These are phyloP conservation scores for Gamsiella multidivaricata DNA, from an alignment of 192 early-diverging fungal genomes.

Conservation along the genomic window DNA sequence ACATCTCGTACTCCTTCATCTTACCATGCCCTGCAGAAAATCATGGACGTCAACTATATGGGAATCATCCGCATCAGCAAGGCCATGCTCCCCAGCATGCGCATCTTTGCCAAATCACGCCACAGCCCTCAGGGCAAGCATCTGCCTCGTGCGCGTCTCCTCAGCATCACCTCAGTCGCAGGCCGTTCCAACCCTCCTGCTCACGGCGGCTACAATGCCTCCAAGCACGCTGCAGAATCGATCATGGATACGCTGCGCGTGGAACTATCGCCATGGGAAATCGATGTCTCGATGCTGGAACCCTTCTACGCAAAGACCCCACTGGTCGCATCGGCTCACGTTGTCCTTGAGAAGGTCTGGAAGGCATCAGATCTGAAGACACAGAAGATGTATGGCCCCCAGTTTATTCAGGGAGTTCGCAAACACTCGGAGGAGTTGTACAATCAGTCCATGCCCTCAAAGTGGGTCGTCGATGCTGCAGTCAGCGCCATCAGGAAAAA, in stretches of 20 bases:
- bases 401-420: slow-evolving; percentile 26
- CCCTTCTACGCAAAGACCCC: slow-evolving; percentile 52
- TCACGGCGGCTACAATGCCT: slow-evolving; percentile 56
- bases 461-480: slow-evolving; percentile 47
- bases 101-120: slow-evolving; percentile 36
- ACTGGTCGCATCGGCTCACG: slow-evolving; percentile 22
- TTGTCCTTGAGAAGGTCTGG: slow-evolving; percentile 26
- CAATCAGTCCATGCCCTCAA: slow-evolving; percentile 46
- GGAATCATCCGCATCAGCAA: slow-evolving; percentile 57
- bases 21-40: slow-evolving; percentile 25
- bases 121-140: slow-evolving; percentile 49
- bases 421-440: slow-evolving; percentile 18
- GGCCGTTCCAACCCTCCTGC: slow-evolving; percentile 53
- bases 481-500: slow-evolving; percentile 47
- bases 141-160: slow-evolving; percentile 50
- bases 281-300: slow-evolving; percentile 57
- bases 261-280: slow-evolving; percentile 59
- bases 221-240: slow-evolving; percentile 59
- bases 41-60: slow-evolving; percentile 61
- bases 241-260: slow-evolving; percentile 58
- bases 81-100: slow-evolving; percentile 50
- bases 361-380: slow-evolving; percentile 9
- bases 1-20: neutral
- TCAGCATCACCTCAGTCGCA: slow-evolving; percentile 57
- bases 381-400: slow-evolving; percentile 41